Conservation (phyloP, 1,284 basidiomycete species). For the Coniferiporia weirii region DNA sequence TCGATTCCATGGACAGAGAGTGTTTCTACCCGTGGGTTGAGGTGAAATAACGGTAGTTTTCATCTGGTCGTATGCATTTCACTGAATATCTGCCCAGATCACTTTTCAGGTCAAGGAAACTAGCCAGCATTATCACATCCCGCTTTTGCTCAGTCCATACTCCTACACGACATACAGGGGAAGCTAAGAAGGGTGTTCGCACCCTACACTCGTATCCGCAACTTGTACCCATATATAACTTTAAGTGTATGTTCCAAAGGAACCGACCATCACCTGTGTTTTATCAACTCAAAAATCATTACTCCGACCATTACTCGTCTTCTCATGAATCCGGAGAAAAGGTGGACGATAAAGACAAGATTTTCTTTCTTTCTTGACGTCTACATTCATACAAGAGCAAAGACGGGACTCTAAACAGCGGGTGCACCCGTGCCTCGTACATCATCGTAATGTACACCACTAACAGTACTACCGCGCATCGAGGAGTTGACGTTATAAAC, state of each 20-base stretch:
- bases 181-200: background rate
- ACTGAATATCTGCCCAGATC: slow-evolving; percentile 44
- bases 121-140: slow-evolving; percentile 85
- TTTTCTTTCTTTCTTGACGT: background rate
- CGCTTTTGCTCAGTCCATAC: slow-evolving; percentile 86
- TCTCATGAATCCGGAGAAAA: no score
- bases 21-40: slow-evolving; percentile 90
- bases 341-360: no score
- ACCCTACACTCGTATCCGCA: no score
- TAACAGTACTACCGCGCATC: slow-evolving; percentile 76
- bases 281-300: no score
- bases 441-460: slow-evolving; percentile 72
- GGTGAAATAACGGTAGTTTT: slow-evolving; percentile 37
- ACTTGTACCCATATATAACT: no score
- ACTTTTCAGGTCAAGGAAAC: slow-evolving; percentile 67
- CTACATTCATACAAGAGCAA: background rate
- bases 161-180: slow-evolving; percentile 69
- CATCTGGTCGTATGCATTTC: background rate
- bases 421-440: slow-evolving; percentile 38
- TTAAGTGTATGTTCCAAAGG: no score
- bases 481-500: slow-evolving; percentile 75
- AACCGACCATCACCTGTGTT: no score
- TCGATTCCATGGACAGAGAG: slow-evolving; percentile 52
- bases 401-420: background rate
- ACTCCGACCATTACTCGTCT: no score